phyloP scores from a whole-genome alignment of 768 basidiomycete genomes.

The Russula sp. region DNA sequence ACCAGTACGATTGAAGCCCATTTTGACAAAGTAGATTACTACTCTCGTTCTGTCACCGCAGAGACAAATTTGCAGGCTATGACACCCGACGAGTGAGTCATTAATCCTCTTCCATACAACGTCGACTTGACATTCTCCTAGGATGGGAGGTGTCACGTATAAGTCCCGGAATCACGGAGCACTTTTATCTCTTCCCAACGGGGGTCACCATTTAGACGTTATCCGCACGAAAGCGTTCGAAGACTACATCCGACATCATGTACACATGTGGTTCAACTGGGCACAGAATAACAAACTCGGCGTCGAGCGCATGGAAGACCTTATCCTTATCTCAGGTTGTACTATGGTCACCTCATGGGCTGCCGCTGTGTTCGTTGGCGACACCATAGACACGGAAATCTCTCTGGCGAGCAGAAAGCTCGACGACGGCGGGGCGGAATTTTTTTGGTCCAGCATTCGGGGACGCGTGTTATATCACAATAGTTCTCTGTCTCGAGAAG shows the following conservation, averaged over 20 bases:
- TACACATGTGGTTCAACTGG: conserved; percentile 4
- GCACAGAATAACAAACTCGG: not conserved
- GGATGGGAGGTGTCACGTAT: not conserved
- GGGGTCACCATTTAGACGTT: not conserved
- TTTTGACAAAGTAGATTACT: no score
- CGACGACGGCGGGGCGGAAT: no score
- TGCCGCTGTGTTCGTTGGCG: not conserved
- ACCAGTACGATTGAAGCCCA: no score
- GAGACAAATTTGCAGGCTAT: not conserved
- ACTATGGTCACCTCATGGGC: conserved; percentile 15
- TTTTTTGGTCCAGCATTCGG: no score
- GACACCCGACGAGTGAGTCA: conserved; percentile 1
- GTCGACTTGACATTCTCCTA: not conserved
- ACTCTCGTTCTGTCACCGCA: not conserved
- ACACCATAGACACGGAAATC: not conserved
- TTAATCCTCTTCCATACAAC: not conserved
- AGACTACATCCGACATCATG: conserved; percentile 9
- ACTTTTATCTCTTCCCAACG: not conserved
- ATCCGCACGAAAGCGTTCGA: conserved; percentile 10
- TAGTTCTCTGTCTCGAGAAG: no score
- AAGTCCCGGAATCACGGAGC: not conserved
- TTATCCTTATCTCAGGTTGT: conserved; percentile 20
- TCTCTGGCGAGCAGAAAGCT: not conserved
- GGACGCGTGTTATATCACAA: no score
- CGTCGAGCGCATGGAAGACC: conserved; percentile 17